These are phyloP conservation scores for Ustilago xerochloae DNA, from an alignment of 1,284 basidiomycete species.

Conservation along the genomic window DNA sequence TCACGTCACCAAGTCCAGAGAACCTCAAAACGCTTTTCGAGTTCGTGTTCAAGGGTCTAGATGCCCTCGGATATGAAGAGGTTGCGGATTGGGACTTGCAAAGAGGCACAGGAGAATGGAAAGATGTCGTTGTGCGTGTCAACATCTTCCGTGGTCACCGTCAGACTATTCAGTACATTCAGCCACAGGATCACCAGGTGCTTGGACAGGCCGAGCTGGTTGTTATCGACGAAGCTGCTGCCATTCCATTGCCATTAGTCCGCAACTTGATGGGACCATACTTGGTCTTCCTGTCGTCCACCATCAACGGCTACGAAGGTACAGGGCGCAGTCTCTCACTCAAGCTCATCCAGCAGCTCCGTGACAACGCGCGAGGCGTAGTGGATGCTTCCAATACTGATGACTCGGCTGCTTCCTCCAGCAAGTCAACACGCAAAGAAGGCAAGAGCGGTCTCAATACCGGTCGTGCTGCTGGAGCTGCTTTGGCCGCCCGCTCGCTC, in stretches of 20 bases:
- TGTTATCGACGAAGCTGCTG: slow-evolving; percentile 98
- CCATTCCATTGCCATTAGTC: slow-evolving; percentile 94
- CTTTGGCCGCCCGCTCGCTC: slow-evolving; percentile 76
- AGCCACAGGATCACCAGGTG: slow-evolving; percentile 96
- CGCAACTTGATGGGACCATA: slow-evolving; percentile 95
- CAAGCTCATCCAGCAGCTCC: slow-evolving; percentile 96
- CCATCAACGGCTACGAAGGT: slow-evolving; percentile 99
- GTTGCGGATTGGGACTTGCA: slow-evolving; percentile 97
- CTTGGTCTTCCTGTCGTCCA: slow-evolving; percentile 97
- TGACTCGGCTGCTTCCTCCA: slow-evolving; percentile 71
- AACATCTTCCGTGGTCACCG: slow-evolving; percentile 81
- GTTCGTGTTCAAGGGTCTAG: slow-evolving; percentile 96
- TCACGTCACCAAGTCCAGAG: slow-evolving; percentile 96
- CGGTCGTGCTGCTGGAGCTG: slow-evolving; percentile 54
- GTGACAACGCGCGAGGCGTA: slow-evolving; percentile 76
- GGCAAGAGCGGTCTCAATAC: slow-evolving; percentile 47
- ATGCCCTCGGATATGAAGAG: slow-evolving; percentile 94
- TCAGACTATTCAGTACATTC: slow-evolving; percentile 77
- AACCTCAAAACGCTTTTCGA: slow-evolving; percentile 98
- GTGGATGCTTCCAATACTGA: slow-evolving; percentile 46
- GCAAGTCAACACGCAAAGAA: slow-evolving; percentile 71
- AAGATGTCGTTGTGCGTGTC: slow-evolving; percentile 93
- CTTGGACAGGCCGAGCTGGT: slow-evolving; percentile 97
- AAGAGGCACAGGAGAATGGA: slow-evolving; percentile 95
- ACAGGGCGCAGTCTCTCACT: slow-evolving; percentile 96